Conservation (phyloP, 78 protist genomes). For the Dictyostelium firmibasis region DNA sequence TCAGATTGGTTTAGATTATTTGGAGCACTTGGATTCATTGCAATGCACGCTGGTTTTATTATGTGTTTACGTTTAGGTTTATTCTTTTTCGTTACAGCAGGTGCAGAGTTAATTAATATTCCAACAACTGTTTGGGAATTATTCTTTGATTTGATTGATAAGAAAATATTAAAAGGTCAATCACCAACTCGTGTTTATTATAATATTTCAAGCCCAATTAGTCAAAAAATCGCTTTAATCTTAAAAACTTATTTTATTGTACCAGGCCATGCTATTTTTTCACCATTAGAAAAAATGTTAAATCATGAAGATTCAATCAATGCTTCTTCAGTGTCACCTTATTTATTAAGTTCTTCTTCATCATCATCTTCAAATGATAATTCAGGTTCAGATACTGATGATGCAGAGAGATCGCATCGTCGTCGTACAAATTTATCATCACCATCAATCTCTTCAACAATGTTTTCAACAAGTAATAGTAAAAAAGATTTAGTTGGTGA, state of each 20-base stretch:
- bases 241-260: conserved; percentile 36
- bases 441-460: neutral
- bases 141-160: conserved; percentile 11
- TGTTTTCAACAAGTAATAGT: neutral
- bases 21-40: conserved; percentile 47
- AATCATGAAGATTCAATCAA: neutral
- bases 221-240: conserved; percentile 15
- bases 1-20: conserved; percentile 43
- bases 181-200: conserved; percentile 30
- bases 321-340: neutral
- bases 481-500: conserved; percentile 22
- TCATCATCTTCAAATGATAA: neutral
- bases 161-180: conserved; percentile 37
- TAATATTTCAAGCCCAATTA: conserved; percentile 25
- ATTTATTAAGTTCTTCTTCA: neutral
- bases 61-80: conserved; percentile 39
- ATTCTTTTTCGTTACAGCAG: conserved; percentile 66
- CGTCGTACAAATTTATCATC: neutral
- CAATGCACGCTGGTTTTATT: conserved; percentile 50
- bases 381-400: neutral
- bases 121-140: conserved; percentile 58
- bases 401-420: neutral
- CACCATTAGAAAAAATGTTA: conserved; percentile 27
- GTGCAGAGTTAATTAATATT: conserved; percentile 29
- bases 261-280: conserved; percentile 12